Conservation (phyloP, 148 eudicot species). For the Dysphania ambrosioides region DNA sequence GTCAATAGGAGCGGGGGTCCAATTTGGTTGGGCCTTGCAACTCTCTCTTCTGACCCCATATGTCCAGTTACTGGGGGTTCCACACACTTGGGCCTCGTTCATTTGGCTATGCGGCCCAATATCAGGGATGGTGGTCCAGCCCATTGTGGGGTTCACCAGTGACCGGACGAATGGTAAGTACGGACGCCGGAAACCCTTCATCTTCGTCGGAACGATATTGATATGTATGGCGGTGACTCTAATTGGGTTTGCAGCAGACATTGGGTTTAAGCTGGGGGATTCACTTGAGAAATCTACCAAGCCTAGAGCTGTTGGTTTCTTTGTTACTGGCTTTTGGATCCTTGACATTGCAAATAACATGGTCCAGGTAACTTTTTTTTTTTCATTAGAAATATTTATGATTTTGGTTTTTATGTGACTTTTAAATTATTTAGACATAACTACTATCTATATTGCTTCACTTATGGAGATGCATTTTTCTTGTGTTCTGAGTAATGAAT, state of each 20-base stretch:
- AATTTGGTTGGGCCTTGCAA: slow-evolving; percentile 42
- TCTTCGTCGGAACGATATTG: slow-evolving; percentile 43
- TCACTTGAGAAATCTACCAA: slow-evolving; percentile 30
- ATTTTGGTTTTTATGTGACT: not conserved
- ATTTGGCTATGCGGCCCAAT: slow-evolving; percentile 94
- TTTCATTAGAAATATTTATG: not conserved
- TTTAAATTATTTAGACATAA: no score
- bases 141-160: slow-evolving; percentile 62
- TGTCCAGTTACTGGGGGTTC: slow-evolving; percentile 39
- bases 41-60: slow-evolving; percentile 41
- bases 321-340: slow-evolving; percentile 72
- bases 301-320: slow-evolving; percentile 61
- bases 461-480: not conserved
- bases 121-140: slow-evolving; percentile 81
- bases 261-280: slow-evolving; percentile 61
- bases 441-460: no score
- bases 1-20: slow-evolving; percentile 36
- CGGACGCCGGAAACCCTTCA: slow-evolving; percentile 85
- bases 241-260: slow-evolving; percentile 77
- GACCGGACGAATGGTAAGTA: slow-evolving; percentile 46
- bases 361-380: slow-evolving; percentile 34
- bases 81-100: slow-evolving; percentile 57
- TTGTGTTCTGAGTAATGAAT: not conserved
- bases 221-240: slow-evolving; percentile 51
- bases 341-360: slow-evolving; percentile 79